Conservation (phyloP, 2,329 filamentous ascomycete species). For the Colletotrichum cuscutae region DNA sequence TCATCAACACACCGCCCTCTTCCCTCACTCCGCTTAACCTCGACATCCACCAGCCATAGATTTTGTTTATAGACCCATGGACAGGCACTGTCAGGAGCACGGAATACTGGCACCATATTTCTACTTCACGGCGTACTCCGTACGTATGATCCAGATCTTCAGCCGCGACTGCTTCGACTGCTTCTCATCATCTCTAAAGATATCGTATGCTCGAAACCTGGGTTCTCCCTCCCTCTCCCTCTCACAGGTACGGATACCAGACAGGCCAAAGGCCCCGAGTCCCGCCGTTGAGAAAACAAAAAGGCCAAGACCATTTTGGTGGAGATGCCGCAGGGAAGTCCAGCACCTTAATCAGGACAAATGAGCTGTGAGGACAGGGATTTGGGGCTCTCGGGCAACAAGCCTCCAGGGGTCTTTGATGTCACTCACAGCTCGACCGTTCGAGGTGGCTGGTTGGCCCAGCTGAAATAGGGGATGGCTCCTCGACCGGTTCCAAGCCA, state of each 20-base stretch:
- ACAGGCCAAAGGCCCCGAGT: background rate
- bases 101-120: background rate
- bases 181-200: background rate
- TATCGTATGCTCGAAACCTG: background rate
- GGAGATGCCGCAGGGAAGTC: conserved; percentile 19
- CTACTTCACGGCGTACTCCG: background rate
- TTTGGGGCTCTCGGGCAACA: conserved; percentile 24
- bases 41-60: background rate
- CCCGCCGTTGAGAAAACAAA: conserved; percentile 25
- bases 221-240: background rate
- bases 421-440: conserved; percentile 19
- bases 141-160: background rate
- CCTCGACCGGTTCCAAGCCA: background rate
- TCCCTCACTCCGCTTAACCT: background rate
- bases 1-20: conserved; percentile 23
- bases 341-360: conserved; percentile 34
- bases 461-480: conserved; percentile 21
- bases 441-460: conserved; percentile 25
- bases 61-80: background rate
- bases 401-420: conserved; percentile 28
- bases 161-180: background rate
- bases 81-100: background rate
- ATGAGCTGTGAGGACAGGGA: conserved; percentile 23
- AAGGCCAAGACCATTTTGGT: conserved; percentile 21
- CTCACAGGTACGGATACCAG: background rate